phyloP scores from a whole-genome alignment of 2,329 filamentous ascomycete genomes.

The Beauveria sp. region DNA sequence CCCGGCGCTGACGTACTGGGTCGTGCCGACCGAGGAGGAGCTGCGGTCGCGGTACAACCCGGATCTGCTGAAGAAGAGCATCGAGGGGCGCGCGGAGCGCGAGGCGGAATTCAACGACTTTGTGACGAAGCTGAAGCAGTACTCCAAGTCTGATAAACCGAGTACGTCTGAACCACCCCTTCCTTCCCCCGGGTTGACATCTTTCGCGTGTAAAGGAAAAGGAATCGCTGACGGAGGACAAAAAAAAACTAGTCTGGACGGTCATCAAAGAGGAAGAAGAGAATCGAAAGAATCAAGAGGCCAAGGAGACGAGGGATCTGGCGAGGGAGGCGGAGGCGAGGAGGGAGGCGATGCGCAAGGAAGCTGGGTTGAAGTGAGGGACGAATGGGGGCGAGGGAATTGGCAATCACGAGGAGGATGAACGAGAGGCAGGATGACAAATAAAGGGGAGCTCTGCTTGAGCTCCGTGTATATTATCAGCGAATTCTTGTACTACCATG shows the following conservation, averaged over 20 bases:
- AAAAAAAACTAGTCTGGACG: conserved; percentile 36
- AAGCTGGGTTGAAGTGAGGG: conserved; percentile 31
- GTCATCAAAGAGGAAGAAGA: conserved; percentile 43
- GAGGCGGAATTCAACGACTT: conserved; percentile 89
- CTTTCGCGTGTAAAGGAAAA: too few species aligned
- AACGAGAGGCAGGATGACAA: too few species aligned
- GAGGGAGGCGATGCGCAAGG: conserved; percentile 42
- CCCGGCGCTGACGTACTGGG: conserved; percentile 72
- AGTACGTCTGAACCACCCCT: conserved; percentile 48
- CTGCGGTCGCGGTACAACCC: conserved; percentile 89
- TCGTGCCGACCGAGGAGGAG: conserved; percentile 83
- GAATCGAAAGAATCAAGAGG: conserved; percentile 30
- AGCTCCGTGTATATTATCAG: background rate
- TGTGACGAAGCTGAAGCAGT: conserved; percentile 74
- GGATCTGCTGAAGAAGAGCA: conserved; percentile 79
- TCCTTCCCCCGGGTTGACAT: too few species aligned
- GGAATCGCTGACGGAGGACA: too few species aligned
- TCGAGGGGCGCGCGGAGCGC: conserved; percentile 68
- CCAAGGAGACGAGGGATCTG: conserved; percentile 27
- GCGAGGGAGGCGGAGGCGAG: conserved; percentile 35
- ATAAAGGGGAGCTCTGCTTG: too few species aligned
- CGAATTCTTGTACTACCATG: background rate
- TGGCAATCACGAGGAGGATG: background rate
- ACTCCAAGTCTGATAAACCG: conserved; percentile 84
- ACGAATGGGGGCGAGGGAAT: too few species aligned